These are phyloP conservation scores for Hyaloperonospora brassicae DNA, from an alignment of 352 stramenopile species.

Conservation along the genomic window DNA sequence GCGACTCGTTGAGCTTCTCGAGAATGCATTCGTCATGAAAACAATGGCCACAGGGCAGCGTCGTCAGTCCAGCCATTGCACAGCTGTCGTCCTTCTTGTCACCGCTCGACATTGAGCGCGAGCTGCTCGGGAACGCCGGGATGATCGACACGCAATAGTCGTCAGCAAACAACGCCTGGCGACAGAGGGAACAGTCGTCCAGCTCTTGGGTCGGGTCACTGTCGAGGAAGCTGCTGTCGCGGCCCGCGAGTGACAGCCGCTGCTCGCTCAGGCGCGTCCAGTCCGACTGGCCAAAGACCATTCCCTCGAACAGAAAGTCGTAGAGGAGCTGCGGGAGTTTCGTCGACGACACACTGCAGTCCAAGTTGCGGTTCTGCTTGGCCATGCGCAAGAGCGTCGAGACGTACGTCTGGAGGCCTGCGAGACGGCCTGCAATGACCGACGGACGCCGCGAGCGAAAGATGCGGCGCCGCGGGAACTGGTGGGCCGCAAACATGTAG, in stretches of 20 bases:
- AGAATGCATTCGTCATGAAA: slow-evolving; percentile 87
- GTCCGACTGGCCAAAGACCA: slow-evolving; percentile 70
- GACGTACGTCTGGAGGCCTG: slow-evolving; percentile 60
- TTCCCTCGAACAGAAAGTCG: slow-evolving; percentile 75
- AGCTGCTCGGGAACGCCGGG: slow-evolving; percentile 18
- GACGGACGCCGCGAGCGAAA: slow-evolving; percentile 60
- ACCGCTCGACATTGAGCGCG: slow-evolving; percentile 10
- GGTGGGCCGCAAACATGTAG: slow-evolving; percentile 71
- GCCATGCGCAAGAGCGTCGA: slow-evolving; percentile 51
- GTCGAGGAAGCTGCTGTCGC: slow-evolving; percentile 28
- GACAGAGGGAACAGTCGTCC: slow-evolving; percentile 58
- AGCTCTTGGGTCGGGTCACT: slow-evolving; percentile 26
- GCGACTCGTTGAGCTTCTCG: slow-evolving; percentile 64
- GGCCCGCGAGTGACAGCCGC: slow-evolving; percentile 29
- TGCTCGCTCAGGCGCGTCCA: slow-evolving; percentile 51
- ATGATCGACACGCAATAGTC: slow-evolving; percentile 34
- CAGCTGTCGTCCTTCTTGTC: slow-evolving; percentile 24
- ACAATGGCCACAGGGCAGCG: slow-evolving; percentile 68
- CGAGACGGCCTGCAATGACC: slow-evolving; percentile 52
- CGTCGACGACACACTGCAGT: slow-evolving; percentile 50
- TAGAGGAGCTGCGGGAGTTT: slow-evolving; percentile 62
- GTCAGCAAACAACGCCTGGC: slow-evolving; percentile 31
- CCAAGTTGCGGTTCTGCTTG: slow-evolving; percentile 53
- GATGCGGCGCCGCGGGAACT: slow-evolving; percentile 69
- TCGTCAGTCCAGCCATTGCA: slow-evolving; percentile 50